Base-by-base conservation (phyloP, 768 basidiomycete genomes). In the Ephemerocybe angulata region DNA sequence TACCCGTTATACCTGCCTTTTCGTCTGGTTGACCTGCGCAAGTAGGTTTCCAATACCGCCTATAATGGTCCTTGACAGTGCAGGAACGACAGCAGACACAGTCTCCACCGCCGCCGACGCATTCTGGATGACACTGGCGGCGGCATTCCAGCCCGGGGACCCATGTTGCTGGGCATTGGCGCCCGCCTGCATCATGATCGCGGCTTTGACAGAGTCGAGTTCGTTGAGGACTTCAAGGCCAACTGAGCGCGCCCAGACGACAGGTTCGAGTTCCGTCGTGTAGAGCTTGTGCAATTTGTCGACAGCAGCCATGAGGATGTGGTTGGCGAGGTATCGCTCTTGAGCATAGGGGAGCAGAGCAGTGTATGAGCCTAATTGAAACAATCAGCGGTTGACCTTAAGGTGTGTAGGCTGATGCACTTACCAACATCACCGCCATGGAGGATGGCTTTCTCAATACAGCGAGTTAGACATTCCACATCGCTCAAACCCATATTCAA, bases 271-370 rank as follows among this genome's bases (percentile, higher is more conserved):
- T 40, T 86, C 82, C 3, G 80, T 80, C 1, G 85, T 74, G 67
- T 95, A 98, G 17, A 98, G 64, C 62, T 91, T 91, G 72, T 95
- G 89, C 31, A 98, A 77, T 64, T 94, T 94, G 72, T 99, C 95
- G 47, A 90, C 81, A 1, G 85, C 84, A 15, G 85, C 82, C 77
- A 98, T 85, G 41, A 95, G 67, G 44, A 83, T 82, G 72, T 98
- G 94, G 69, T 98, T 98, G 56, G 78, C 80, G 46, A 90, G 73
- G 68, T 97, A 98, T 41, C 95, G 80, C 57, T 87, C 84, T 50
- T 84, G 84, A 0, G 89, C 78, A 66, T 97, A 98, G 1, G 85
- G 82, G 1, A 81, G 68, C 13, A 98, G 79, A 2, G 87, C 78
- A 0, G 87, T 92, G 64, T 82, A 79, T 3, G 87, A 88, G 28